A percentile compares a stretch with the other conserved stretches of the same genome.
Conservation (phyloP, 345 rosid genomes). For the Erysimum cheiranthoides region DNA sequence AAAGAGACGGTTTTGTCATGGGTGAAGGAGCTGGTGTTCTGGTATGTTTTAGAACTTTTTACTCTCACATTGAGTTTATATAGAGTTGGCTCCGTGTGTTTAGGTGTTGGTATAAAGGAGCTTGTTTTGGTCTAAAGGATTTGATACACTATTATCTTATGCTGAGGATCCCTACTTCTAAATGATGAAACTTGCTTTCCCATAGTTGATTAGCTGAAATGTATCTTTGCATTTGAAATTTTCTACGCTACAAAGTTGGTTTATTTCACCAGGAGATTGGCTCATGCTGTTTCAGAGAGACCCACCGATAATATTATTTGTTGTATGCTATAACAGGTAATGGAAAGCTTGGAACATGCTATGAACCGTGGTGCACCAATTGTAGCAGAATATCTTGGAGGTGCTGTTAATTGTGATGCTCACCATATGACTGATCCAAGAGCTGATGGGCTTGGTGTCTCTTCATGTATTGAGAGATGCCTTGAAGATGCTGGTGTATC, state of each 20-base stretch:
- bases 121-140: neutral
- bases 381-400: constrained; percentile 95
- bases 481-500: constrained; percentile 99
- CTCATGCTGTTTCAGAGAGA: neutral
- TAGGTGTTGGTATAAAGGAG: neutral
- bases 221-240: neutral
- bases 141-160: constrained; percentile 1
- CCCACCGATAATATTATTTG: neutral
- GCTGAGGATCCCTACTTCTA: neutral
- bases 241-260: neutral
- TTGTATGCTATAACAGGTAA: constrained; percentile 55
- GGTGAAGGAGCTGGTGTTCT: constrained; percentile 98
- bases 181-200: neutral
- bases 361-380: constrained; percentile 96
- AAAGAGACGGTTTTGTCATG: constrained; percentile 96
- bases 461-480: constrained; percentile 91
- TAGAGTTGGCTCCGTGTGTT: neutral
- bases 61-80: neutral
- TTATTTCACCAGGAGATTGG: neutral
- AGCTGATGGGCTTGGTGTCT: constrained; percentile 99
- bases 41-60: constrained; percentile 59
- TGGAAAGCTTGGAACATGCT: constrained; percentile 99
- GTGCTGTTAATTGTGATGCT: constrained; percentile 99
- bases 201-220: neutral
- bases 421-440: constrained; percentile 99